These are phyloP conservation scores for Coffea eugenioides DNA, from an alignment of 257 asterid genomes.

Conservation along the genomic window DNA sequence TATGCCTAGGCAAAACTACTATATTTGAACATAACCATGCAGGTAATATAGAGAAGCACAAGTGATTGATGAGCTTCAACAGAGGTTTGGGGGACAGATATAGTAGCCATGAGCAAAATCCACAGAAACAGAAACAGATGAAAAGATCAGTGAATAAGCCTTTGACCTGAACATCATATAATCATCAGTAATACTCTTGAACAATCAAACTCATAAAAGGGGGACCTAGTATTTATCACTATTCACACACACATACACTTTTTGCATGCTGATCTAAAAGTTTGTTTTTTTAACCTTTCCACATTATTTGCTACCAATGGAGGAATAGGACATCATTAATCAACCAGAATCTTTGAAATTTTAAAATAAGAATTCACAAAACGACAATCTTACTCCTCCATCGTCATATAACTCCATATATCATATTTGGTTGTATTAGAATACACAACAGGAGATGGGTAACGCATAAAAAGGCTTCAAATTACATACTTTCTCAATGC, in stretches of 20 bases:
- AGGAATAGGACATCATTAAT: not conserved
- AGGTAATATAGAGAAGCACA: not conserved
- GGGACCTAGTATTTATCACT: constrained; percentile 5
- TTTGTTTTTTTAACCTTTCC: not conserved
- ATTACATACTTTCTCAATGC: constrained; percentile 73
- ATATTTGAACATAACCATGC: not conserved
- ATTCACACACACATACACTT: not conserved
- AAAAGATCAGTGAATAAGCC: not conserved
- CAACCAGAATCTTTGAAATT: not conserved
- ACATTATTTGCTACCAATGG: not conserved
- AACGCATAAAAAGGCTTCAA: not conserved
- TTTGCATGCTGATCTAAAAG: not conserved
- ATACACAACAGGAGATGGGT: not conserved
- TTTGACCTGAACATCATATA: not conserved
- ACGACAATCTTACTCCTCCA: not conserved
- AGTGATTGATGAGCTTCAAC: not conserved
- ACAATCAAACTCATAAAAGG: not conserved
- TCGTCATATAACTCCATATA: not conserved
- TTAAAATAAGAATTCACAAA: not conserved
- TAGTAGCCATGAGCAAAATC: not conserved
- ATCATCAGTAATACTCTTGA: not conserved
- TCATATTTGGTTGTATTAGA: not conserved
- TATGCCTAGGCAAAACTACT: not conserved
- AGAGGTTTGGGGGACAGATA: not conserved
- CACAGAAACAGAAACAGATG: not conserved